Evolutionary conservation across 2,329 filamentous ascomycete species (phyloP), one percentile per base, ranked within the genome.

Genomic region (Ramularia endophylla): DNA sequence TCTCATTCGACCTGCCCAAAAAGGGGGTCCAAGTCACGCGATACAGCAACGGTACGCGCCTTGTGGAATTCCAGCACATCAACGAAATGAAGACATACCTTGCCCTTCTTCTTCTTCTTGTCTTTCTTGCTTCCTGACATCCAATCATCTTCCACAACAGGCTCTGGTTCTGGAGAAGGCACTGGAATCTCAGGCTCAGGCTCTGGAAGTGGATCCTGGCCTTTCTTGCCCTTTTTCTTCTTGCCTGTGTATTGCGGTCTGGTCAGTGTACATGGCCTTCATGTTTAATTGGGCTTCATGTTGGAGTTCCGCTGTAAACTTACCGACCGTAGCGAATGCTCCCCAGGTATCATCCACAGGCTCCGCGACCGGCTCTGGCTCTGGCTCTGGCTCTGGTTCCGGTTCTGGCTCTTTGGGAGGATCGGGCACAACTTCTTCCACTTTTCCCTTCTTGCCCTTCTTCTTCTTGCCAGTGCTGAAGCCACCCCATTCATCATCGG

Each of bases 181-280:
- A 59, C 58, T 16, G 54, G 50, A 31, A 54, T 46, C 29, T 54
- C 52, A 15, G 36, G 34, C 22, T 51, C 47, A 11, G 50, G 43
- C 5, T n/a, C 22, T 6, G 22, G 22, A 25, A 11, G 22, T 11
- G 22, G 22, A 25, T 38, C 40, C 28, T 55, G 58, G 41, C 63
- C 63, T 48, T 56, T 57, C 52, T 70, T 67, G 44, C 68, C 67
- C 50, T 70, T 68, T 45, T 55, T 58, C 25, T 46, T 46, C 41
- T 51, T 51, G 13, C 41, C 37, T 16, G 48, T 41, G 22, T 11
- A 25, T 25, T 11, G 22, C n/a, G 22, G 11, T 25, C 6, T 25
- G 22, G 22, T 25, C 22, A 25, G 22, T 11, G 22, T 6, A 25
- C 6, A 25, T 25, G 22, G 11, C 22, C n/a, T n/a, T n/a, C n/a